These are phyloP conservation scores for Calycina marina DNA, from an alignment of 2,329 filamentous ascomycete genomes.

Conservation along the genomic window DNA sequence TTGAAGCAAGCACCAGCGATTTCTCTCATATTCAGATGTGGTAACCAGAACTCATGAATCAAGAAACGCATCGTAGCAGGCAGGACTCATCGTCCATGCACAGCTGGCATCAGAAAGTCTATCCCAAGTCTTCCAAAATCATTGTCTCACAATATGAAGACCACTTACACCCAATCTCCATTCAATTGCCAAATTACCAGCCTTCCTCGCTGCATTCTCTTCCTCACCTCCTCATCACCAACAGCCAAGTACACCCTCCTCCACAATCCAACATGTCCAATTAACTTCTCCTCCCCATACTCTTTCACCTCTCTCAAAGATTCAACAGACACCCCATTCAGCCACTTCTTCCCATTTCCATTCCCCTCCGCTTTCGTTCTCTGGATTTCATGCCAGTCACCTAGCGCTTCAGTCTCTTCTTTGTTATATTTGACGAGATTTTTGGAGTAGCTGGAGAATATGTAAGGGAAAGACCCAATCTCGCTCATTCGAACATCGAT, in stretches of 20 bases:
- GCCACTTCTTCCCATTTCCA: no score
- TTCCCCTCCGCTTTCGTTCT: no score
- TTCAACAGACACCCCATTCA: no score
- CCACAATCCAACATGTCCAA: background rate
- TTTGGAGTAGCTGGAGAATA: no score
- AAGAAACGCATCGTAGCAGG: background rate
- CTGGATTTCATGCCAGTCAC: no score
- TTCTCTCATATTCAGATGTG: background rate
- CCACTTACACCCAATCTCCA: background rate
- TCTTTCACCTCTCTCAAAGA: no score
- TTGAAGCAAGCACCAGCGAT: background rate
- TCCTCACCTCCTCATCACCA: no score
- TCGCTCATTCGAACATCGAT: conserved; percentile 38
- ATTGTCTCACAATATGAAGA: background rate
- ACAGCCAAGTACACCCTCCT: background rate
- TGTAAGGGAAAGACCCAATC: conserved; percentile 35
- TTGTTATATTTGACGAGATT: no score
- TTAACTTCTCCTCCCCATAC: background rate
- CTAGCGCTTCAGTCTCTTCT: no score
- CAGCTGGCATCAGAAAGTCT: background rate
- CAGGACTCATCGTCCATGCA: background rate
- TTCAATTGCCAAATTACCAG: background rate
- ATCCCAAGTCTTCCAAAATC: background rate
- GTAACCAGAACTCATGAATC: background rate
- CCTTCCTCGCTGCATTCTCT: no score